A percentile compares a stretch with the other conserved stretches of the same genome.
phyloP scores from a whole-genome alignment of 2,329 filamentous ascomycete species.

The Fusarium tricinctum region DNA sequence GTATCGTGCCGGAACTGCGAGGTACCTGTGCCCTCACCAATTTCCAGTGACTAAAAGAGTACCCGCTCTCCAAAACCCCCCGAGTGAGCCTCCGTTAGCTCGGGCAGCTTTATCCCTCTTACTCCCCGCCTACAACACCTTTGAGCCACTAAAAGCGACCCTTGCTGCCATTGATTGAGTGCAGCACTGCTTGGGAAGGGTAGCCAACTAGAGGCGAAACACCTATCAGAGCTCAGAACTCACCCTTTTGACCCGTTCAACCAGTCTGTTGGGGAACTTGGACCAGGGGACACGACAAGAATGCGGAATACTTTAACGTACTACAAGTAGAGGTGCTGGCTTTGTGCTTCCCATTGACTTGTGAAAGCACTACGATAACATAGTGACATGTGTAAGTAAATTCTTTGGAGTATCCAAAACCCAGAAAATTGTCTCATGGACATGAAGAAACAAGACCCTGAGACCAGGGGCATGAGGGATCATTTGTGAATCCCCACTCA shows the following conservation, averaged over 20 bases:
- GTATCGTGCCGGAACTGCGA: constrained; percentile 50
- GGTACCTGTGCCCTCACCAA: constrained; percentile 40
- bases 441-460: background rate
- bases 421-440: background rate
- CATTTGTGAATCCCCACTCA: constrained; percentile 34
- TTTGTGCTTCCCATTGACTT: background rate
- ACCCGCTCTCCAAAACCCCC: constrained; percentile 46
- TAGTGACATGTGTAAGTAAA: no score
- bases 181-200: constrained; percentile 26
- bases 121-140: constrained; percentile 40
- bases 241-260: constrained; percentile 30
- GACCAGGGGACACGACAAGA: constrained; percentile 29
- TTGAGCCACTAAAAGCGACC: constrained; percentile 11
- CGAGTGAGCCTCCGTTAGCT: constrained; percentile 48
- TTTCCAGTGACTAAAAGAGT: constrained; percentile 29
- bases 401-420: background rate
- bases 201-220: constrained; percentile 11
- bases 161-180: constrained; percentile 36
- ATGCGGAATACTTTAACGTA: constrained; percentile 12
- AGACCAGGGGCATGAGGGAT: background rate
- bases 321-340: background rate
- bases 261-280: constrained; percentile 47
- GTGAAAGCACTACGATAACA: no score
- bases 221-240: constrained; percentile 35
- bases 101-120: constrained; percentile 51